These are phyloP conservation scores for Lathyrus aphaca DNA, from an alignment of 306 rosid species.

Conservation along the genomic window DNA sequence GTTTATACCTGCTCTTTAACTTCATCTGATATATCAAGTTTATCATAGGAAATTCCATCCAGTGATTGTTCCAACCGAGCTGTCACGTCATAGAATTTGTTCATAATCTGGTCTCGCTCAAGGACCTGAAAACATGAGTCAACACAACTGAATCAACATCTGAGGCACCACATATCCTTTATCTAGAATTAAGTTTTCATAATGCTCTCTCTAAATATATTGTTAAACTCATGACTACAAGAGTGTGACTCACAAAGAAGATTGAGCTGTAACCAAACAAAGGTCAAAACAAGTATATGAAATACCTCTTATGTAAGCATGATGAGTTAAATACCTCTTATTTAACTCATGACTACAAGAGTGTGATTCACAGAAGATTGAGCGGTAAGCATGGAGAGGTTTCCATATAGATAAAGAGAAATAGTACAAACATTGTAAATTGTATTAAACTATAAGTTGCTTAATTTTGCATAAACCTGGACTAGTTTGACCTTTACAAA, in stretches of 20 bases:
- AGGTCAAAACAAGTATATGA: slow-evolving; percentile 27
- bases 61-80: slow-evolving; percentile 72
- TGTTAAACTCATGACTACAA: slow-evolving; percentile 12
- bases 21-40: slow-evolving; percentile 94
- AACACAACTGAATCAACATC: slow-evolving; percentile 32
- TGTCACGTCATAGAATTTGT: slow-evolving; percentile 70
- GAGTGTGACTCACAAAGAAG: neutral
- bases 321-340: too few relatives aligned
- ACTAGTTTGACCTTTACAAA: slow-evolving; percentile 32
- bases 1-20: slow-evolving; percentile 90
- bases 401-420: slow-evolving; percentile 6
- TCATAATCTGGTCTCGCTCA: slow-evolving; percentile 81
- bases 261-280: slow-evolving; percentile 6
- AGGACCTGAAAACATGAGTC: slow-evolving; percentile 59
- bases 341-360: too few relatives aligned
- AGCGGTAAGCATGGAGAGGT: slow-evolving; percentile 4
- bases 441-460: neutral
- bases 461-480: neutral
- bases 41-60: slow-evolving; percentile 69
- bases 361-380: too few relatives aligned
- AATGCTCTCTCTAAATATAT: slow-evolving; percentile 24
- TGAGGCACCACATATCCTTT: slow-evolving; percentile 26
- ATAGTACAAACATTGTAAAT: slow-evolving; percentile 17
- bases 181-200: slow-evolving; percentile 12
- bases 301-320: slow-evolving; percentile 8